Conservation (phyloP, 2,329 filamentous ascomycete species). For the Penicillium fuscoglaucum region DNA sequence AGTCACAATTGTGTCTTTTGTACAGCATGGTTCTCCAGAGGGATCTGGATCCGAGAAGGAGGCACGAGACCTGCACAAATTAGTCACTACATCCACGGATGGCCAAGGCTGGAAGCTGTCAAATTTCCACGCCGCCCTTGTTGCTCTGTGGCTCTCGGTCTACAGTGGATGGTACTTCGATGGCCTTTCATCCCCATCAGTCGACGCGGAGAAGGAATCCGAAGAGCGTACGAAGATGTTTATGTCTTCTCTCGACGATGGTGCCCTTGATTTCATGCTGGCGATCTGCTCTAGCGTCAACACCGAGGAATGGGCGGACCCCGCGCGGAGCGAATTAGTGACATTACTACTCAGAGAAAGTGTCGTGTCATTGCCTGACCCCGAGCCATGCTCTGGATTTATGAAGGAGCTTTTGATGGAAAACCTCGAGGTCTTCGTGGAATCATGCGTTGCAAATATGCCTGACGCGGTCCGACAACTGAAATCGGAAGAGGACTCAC, state of each 20-base stretch:
- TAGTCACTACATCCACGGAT: constrained; percentile 66
- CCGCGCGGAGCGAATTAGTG: constrained; percentile 78
- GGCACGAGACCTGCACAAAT: constrained; percentile 68
- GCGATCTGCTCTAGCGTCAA: constrained; percentile 80
- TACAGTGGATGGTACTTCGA: constrained; percentile 90
- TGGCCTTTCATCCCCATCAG: constrained; percentile 60
- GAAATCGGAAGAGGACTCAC: constrained; percentile 85
- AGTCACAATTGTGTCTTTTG: constrained; percentile 72
- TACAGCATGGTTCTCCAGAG: constrained; percentile 75
- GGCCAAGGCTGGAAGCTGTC: constrained; percentile 70
- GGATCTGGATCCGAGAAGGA: constrained; percentile 66
- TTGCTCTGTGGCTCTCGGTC: constrained; percentile 86
- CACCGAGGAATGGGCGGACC: constrained; percentile 81
- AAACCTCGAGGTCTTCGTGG: constrained; percentile 82
- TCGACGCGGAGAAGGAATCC: constrained; percentile 67
- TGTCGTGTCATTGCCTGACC: constrained; percentile 66
- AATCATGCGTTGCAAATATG: constrained; percentile 92
- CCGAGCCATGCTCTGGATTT: constrained; percentile 66
- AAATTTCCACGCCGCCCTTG: constrained; percentile 75
- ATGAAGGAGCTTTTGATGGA: constrained; percentile 74
- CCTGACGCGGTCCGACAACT: constrained; percentile 86
- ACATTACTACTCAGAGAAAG: constrained; percentile 81
- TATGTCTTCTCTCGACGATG: constrained; percentile 76
- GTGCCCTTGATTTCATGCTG: constrained; percentile 88
- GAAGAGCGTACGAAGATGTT: constrained; percentile 72